phyloP scores from a whole-genome alignment of 345 rosid genomes.

The Melastoma malabathricum region DNA sequence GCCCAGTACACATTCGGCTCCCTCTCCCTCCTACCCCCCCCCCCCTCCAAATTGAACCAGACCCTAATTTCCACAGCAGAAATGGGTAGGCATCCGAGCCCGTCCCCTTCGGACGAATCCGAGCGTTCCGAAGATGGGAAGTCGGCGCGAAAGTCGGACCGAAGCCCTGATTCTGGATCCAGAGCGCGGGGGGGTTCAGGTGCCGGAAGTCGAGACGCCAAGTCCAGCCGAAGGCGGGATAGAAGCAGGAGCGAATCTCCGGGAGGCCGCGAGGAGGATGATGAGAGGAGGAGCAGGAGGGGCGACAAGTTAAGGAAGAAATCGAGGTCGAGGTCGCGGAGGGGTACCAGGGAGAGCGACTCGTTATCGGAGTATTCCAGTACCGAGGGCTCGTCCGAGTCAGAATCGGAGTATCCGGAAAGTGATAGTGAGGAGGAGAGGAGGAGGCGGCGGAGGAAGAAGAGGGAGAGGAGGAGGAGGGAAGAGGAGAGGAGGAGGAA shows the following conservation, averaged over 20 bases:
- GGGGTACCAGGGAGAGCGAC: conserved; percentile 9
- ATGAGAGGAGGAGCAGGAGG: conserved; percentile 19
- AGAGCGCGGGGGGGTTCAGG: conserved; percentile 14
- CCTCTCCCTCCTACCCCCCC: no score
- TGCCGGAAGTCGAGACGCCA: not conserved
- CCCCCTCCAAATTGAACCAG: no score
- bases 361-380: conserved; percentile 15
- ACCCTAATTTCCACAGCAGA: not conserved
- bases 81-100: conserved; percentile 22
- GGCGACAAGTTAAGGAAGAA: conserved; percentile 17
- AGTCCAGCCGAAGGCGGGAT: conserved; percentile 12
- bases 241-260: conserved; percentile 8
- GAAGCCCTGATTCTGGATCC: conserved; percentile 5
- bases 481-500: conserved; percentile 11
- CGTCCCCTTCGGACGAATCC: conserved; percentile 5
- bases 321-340: conserved; percentile 19
- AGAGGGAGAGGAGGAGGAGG: conserved; percentile 11
- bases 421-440: conserved; percentile 10
- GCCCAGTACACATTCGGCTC: no score
- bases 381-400: conserved; percentile 7
- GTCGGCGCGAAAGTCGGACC: not conserved
- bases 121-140: conserved; percentile 1
- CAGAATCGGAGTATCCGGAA: conserved; percentile 35
- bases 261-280: conserved; percentile 18
- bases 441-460: conserved; percentile 15